These are phyloP conservation scores for Aureobasidium sp. DNA, from an alignment of 2,329 filamentous ascomycete genomes.

Conservation along the genomic window DNA sequence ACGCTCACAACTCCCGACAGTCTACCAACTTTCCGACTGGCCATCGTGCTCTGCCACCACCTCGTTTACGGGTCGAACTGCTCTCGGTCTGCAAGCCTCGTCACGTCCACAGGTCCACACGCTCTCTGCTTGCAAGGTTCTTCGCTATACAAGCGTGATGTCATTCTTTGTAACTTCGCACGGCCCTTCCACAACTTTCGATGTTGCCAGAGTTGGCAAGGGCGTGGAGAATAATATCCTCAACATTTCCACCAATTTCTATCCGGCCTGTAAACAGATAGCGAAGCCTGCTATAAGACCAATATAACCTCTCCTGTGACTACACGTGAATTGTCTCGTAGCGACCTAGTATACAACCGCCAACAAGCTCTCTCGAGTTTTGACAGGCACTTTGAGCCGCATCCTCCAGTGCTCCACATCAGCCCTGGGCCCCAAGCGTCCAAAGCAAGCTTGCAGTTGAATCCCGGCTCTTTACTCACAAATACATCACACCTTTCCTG, in stretches of 20 bases:
- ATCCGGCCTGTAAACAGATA: background rate
- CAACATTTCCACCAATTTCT: constrained; percentile 10
- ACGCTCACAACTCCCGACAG: background rate
- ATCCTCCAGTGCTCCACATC: constrained; percentile 9
- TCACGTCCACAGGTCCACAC: background rate
- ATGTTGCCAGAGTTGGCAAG: background rate
- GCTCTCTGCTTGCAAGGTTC: background rate
- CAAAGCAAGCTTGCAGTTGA: constrained; percentile 10
- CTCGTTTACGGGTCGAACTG: background rate
- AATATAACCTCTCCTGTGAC: background rate
- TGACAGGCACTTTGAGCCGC: constrained; percentile 10
- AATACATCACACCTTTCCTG: constrained; percentile 9
- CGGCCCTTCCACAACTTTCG: background rate
- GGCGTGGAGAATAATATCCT: constrained; percentile 6
- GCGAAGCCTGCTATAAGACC: background rate
- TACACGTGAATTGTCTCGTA: background rate
- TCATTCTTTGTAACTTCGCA: background rate
- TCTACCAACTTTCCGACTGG: background rate
- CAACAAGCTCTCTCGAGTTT: background rate
- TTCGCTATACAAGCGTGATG: background rate
- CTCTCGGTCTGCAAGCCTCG: background rate
- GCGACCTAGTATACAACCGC: background rate
- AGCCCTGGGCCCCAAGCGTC: background rate
- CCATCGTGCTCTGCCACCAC: background rate
- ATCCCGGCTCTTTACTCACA: constrained; percentile 2